Evolutionary conservation across 2,329 filamentous ascomycete species (phyloP).

Genomic region (Didymella pomorum): DNA sequence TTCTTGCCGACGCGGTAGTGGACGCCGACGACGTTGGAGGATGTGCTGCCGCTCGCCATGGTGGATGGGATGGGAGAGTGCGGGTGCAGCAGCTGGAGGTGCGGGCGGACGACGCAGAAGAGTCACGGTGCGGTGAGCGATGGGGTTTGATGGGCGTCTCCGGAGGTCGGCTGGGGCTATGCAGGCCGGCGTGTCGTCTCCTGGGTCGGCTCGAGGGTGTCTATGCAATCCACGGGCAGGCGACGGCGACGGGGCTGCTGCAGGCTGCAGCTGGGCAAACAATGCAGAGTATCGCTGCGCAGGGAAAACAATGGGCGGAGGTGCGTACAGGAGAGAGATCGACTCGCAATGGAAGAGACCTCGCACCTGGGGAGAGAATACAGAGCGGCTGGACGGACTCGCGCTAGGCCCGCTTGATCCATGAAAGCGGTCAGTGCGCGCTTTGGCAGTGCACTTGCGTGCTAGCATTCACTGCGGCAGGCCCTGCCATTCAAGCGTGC

Average conservation of each 20-base stretch:
- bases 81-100: constrained; percentile 18
- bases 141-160: constrained; percentile 30
- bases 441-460: constrained; percentile 14
- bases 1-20: constrained; percentile 99
- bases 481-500: constrained; percentile 5
- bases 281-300: constrained; percentile 25
- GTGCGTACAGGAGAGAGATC: constrained; percentile 34
- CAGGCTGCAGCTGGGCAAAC: constrained; percentile 27
- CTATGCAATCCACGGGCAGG: constrained; percentile 20
- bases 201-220: constrained; percentile 17
- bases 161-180: constrained; percentile 39
- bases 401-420: constrained; percentile 26
- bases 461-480: constrained; percentile 12
- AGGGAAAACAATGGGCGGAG: constrained; percentile 35
- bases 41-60: constrained; percentile 89
- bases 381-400: constrained; percentile 25
- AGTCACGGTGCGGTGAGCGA: constrained; percentile 24
- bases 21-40: constrained; percentile 96
- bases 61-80: constrained; percentile 23
- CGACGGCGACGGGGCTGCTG: constrained; percentile 30
- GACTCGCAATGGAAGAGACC: constrained; percentile 37
- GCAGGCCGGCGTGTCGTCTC: constrained; percentile 31
- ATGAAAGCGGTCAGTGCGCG: constrained; percentile 18
- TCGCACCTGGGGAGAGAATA: constrained; percentile 26
- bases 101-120: constrained; percentile 21